Base-by-base conservation (phyloP, 768 basidiomycete genomes). In the Serpula lacrymans region DNA sequence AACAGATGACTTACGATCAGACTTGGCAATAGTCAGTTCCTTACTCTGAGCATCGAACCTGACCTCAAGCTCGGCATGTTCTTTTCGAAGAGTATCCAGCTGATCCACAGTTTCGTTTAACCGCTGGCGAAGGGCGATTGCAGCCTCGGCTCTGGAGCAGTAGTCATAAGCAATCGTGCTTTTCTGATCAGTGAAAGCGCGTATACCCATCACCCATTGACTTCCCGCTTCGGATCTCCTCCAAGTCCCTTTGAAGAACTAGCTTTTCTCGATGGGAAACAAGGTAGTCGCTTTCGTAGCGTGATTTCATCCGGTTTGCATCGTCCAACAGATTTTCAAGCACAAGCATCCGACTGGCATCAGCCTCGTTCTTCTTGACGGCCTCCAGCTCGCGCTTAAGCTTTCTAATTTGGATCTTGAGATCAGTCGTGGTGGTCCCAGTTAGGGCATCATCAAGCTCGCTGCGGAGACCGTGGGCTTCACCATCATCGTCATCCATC, bases 271-370 rank as follows among this genome's bases (percentile, higher is more conserved):
- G 72, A 58, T 95, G 92, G 12, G 82, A 81, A 2, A 80, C 72
- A 10, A 97, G 69, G 58, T 93, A 96, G 54, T 96, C 92, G 14
- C 71, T 67, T 60, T 97, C 92, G 53, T 95, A 95, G 22, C 91
- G 74, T 22, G 77, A 71, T 70, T 95, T 95, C 82, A 88, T 84
- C 48, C 87, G 71, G 46, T 85, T 94, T 21, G 93, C 88, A 50
- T 97, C 94, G 37, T 92, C 89, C 41, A 97, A 67, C 41, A 95
- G 66, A 54, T 90, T 93, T 64, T 97, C 91, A 20, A 96, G 68
- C n/a, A 95, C 88, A 13, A 92, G 59, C 5, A 93, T 64, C 20
- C 80, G 74, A 45, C 84, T 87, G 6, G 81, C 72, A 54, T 92
- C 89, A 5, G 69, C 84, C 52, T 86, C 82, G 46, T 88, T 84